Evolutionary conservation across 139 green algal genomes (phyloP).

Genomic region (Chlorokybus atmophyticus): DNA sequence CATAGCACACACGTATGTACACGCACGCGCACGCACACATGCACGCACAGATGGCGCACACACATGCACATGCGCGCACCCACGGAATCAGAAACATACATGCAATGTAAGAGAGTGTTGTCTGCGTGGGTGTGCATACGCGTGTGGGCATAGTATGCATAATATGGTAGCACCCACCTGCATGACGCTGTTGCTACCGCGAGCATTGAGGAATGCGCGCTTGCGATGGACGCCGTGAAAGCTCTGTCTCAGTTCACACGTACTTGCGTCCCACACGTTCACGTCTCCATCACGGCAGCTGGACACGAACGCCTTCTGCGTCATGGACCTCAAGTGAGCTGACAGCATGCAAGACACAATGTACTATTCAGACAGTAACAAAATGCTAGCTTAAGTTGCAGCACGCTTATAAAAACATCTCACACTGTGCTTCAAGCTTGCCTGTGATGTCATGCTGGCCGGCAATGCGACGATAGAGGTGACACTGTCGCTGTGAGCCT

Average conservation of each 20-base stretch:
- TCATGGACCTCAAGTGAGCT: too few relatives aligned
- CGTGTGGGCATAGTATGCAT: not conserved
- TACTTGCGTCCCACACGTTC: constrained; percentile 24
- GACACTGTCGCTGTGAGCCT: too few relatives aligned
- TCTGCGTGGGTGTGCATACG: not conserved
- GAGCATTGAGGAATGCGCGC: constrained; percentile 25
- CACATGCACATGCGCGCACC: not conserved
- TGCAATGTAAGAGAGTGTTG: not conserved
- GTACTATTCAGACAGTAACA: too few relatives aligned
- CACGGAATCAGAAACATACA: constrained; percentile 5
- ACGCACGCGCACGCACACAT: too few relatives aligned
- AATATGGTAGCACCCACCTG: constrained; percentile 8
- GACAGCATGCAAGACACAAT: too few relatives aligned
- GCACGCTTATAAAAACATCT: too few relatives aligned
- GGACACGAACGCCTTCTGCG: constrained; percentile 19
- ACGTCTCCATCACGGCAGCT: constrained; percentile 26
- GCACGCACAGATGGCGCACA: too few relatives aligned
- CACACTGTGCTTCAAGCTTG: too few relatives aligned
- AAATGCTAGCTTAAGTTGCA: too few relatives aligned
- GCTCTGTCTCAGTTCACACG: constrained; percentile 8
- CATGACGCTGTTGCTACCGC: constrained; percentile 19
- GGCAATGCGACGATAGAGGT: too few relatives aligned
- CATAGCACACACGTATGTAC: too few relatives aligned
- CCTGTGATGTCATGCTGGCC: too few relatives aligned
- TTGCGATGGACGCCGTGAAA: constrained; percentile 11